phyloP scores from a whole-genome alignment of 2,329 filamentous ascomycete genomes.

The Phialophora macrospora region DNA sequence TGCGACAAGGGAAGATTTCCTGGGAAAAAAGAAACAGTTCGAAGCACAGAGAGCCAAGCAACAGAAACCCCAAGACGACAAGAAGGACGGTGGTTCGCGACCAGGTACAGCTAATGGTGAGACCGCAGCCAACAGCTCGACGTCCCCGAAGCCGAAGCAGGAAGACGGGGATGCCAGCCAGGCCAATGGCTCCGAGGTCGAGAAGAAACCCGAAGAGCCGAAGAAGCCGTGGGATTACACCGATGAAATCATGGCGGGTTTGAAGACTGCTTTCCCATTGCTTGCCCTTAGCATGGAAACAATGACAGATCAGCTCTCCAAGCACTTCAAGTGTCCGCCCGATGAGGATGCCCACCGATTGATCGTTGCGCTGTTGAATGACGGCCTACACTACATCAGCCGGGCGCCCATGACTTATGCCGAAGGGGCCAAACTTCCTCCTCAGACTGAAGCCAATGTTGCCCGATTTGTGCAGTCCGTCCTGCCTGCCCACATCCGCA shows the following conservation, averaged over 20 bases:
- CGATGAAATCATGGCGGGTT: slow-evolving; percentile 90
- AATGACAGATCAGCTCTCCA: slow-evolving; percentile 98
- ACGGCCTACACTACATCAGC: slow-evolving; percentile 89
- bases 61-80: slow-evolving; percentile 30
- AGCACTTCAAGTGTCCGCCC: slow-evolving; percentile 98
- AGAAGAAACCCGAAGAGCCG: slow-evolving; percentile 47
- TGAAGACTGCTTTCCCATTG: slow-evolving; percentile 96
- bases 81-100: slow-evolving; percentile 40
- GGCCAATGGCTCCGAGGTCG: slow-evolving; percentile 40
- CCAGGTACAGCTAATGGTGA: slow-evolving; percentile 54
- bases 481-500: slow-evolving; percentile 89
- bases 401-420: slow-evolving; percentile 85
- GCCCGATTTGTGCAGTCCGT: slow-evolving; percentile 96
- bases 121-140: slow-evolving; percentile 41
- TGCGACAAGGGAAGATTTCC: slow-evolving; percentile 92
- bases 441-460: slow-evolving; percentile 93
- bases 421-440: slow-evolving; percentile 85
- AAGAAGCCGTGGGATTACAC: slow-evolving; percentile 96
- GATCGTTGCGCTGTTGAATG: slow-evolving; percentile 96
- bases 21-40: slow-evolving; percentile 76
- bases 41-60: slow-evolving; percentile 34
- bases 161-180: slow-evolving; percentile 59
- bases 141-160: slow-evolving; percentile 56
- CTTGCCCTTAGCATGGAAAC: slow-evolving; percentile 98
- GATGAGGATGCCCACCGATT: slow-evolving; percentile 97